Evolutionary conservation across 2,329 filamentous ascomycete species (phyloP), one percentile per base, ranked within the genome.

Genomic region (Colletotrichum eleusines): DNA sequence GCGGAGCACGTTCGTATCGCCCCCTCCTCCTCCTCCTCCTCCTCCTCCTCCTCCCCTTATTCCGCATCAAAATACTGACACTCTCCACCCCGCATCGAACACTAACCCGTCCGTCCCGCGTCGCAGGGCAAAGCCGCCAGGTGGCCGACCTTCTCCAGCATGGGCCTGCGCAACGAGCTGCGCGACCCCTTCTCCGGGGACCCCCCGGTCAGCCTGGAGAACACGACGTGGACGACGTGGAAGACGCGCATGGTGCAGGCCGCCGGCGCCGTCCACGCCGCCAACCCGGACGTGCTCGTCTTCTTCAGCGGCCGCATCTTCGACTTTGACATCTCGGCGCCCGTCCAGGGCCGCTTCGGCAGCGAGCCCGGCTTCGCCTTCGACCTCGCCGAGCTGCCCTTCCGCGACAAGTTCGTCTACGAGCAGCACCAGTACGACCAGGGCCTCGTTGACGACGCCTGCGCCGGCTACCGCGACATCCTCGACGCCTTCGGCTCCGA

Each of bases 221-320:
- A 31, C 85, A 85, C 75, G 82, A 83, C 75, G 28, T 87, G 84
- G 85, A 72, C 78, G 20, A 78, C 79, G 18, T 87, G 85, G 85
- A 86, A 86, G 75, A 77, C 76, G 14, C 81, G 84, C 72, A 77
- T 82, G 61, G 77, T 82, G 18, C 77, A 81, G 7, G 84, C 82
- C 31, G 82, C 84, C 3, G 75, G 78, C 33, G 77, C 80, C 1
- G 81, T 87, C 65, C 80, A 86, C 76, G 74, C 74, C 23, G 83
- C 82, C 5, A 86, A 87, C 74, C 78, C 81, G 0, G 77, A 82
- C 65, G 76, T 85, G 2, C 76, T 87, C 23, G 82, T 87, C 69
- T 85, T 87, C 78, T 76, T 87, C 80, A 28, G 69, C 48, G 69
- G 69, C 0, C 53, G 54, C 9, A 48, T 72, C 23, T 59, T 84